Base-by-base conservation (phyloP, 73 alveolate genomes). In the Stentor roeselii region DNA sequence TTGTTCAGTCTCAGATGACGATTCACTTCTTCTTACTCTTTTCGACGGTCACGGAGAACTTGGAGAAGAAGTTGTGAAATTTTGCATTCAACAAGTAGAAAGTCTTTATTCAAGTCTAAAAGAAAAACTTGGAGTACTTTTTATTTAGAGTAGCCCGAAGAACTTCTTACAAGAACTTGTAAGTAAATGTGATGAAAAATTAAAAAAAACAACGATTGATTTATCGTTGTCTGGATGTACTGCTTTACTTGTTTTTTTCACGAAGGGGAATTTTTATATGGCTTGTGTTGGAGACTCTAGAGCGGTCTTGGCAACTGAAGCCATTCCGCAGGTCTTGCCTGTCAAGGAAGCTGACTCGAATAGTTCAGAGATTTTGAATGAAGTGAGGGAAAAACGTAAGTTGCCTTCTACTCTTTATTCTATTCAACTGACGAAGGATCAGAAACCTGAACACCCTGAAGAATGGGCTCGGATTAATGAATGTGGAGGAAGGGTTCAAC, bases 211-310 rank as follows among this genome's bases (percentile, higher is more conserved):
- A 15, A 21, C 27, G 41, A 67, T 76, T 0, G 84, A 76, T 76
- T 31, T 76, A 21, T 37, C 82, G 11, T n/a, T 14, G 34, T 76
- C 84, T 36, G 84, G 84, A 15, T 76, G 60, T 2, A 76, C 84
- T 0, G 60, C n/a, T 6, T 78, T 76, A 15, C 39, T 76, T 39
- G 14, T 15, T 34, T 40, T 37, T 39, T 27, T 76, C 3, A 21
- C 27, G n/a, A 37, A 76, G 15, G 59, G 39, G n/a, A 76, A 32
- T 27, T 15, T 76, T 37, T 37, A 14, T 34, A 21, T 35, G 0
- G 84, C 84, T 2, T 21, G 75, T 32, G 67, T 76, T 14, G 84
- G 84, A 2, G 84, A 76, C 34, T 76, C 84, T 31, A 34, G 84
- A 35, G 60, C 75, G 0, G 74, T 76, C 39, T 39, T 76, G 21